Conservation (phyloP, 2,329 filamentous ascomycete genomes). For the Claviceps fusiformis region DNA sequence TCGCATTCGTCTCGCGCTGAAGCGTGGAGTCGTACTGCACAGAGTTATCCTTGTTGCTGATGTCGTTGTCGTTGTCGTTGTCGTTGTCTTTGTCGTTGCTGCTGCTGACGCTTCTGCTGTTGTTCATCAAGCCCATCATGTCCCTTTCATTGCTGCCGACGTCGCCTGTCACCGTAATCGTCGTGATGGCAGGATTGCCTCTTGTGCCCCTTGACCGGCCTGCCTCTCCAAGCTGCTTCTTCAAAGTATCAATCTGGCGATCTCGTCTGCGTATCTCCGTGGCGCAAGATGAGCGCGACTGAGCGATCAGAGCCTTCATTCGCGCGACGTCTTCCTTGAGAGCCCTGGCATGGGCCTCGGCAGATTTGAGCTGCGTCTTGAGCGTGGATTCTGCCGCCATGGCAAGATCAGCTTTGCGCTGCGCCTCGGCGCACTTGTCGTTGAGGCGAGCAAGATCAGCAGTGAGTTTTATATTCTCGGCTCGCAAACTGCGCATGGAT, state of each 20-base stretch:
- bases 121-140: conserved; percentile 7
- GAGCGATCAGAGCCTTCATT: conserved; percentile 65
- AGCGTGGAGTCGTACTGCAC: conserved; percentile 48
- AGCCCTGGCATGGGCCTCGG: conserved; percentile 60
- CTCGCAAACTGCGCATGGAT: conserved; percentile 62
- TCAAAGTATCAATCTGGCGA: conserved; percentile 74
- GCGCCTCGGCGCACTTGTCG: conserved; percentile 39
- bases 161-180: conserved; percentile 44
- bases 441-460: conserved; percentile 49
- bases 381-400: conserved; percentile 61
- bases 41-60: not conserved
- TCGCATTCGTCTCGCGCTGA: conserved; percentile 78
- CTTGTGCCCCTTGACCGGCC: conserved; percentile 46
- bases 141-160: conserved; percentile 32
- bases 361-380: conserved; percentile 55
- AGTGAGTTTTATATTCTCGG: conserved; percentile 60
- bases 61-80: not conserved
- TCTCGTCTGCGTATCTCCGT: conserved; percentile 88
- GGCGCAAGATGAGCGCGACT: conserved; percentile 74
- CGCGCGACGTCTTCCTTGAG: conserved; percentile 73
- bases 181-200: conserved; percentile 39
- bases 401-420: conserved; percentile 40
- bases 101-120: too few relatives aligned
- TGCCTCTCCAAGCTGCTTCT: conserved; percentile 68
- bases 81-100: not conserved